These are phyloP conservation scores for Triglochin maritima DNA, from an alignment of 106 monocot genomes.

Conservation along the genomic window DNA sequence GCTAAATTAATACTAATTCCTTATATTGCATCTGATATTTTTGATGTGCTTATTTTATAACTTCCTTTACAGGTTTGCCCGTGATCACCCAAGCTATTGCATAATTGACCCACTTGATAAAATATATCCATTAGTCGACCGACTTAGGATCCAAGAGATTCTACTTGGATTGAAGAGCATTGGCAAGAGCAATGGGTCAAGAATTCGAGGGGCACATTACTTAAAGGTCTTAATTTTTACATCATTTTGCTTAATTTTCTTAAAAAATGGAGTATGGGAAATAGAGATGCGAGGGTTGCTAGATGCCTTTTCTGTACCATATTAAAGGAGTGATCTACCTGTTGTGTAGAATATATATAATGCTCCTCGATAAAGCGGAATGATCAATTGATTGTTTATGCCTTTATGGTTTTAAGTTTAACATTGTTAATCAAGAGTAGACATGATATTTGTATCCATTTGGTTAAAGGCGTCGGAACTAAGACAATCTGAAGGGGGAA, in stretches of 20 bases:
- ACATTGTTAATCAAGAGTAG: too few relatives aligned
- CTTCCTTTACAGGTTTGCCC: slow-evolving; percentile 42
- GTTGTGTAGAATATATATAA: too few relatives aligned
- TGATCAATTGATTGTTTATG: too few relatives aligned
- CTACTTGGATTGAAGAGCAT: slow-evolving; percentile 50
- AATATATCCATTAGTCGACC: slow-evolving; percentile 80
- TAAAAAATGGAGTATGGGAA: neutral
- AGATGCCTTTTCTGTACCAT: neutral
- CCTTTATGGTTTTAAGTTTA: too few relatives aligned
- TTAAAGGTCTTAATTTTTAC: slow-evolving; percentile 40
- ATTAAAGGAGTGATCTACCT: too few relatives aligned
- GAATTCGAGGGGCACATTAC: slow-evolving; percentile 62
- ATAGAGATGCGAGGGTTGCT: neutral
- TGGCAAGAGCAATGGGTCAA: slow-evolving; percentile 19
- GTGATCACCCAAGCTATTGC: slow-evolving; percentile 44
- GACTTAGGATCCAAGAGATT: slow-evolving; percentile 74
- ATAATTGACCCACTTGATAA: slow-evolving; percentile 68
- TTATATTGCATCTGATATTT: neutral
- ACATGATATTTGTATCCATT: too few relatives aligned
- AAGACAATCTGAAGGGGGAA: too few relatives aligned
- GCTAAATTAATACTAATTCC: too few relatives aligned
- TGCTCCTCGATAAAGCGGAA: too few relatives aligned
- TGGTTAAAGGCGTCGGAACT: too few relatives aligned
- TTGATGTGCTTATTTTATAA: neutral
- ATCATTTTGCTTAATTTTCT: neutral